Conservation (phyloP, 257 asterid species). For the Phtheirospermum japonicum region DNA sequence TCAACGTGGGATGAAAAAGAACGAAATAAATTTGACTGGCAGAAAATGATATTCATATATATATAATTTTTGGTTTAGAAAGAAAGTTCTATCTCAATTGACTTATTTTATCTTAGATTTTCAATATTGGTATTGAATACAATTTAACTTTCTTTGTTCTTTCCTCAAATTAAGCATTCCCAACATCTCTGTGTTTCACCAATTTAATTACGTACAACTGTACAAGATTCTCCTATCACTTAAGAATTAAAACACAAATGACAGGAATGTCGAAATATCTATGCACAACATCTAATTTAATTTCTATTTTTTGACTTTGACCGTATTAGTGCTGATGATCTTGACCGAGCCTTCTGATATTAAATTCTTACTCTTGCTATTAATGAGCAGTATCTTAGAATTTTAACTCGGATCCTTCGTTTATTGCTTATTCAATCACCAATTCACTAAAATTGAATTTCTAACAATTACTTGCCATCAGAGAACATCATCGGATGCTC, state of each 20-base stretch:
- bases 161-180: not conserved
- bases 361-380: slow-evolving; percentile 11
- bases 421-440: not conserved
- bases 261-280: not conserved
- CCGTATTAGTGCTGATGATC: slow-evolving; percentile 14
- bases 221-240: not conserved
- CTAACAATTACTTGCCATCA: slow-evolving; percentile 6
- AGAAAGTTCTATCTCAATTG: no score
- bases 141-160: not conserved
- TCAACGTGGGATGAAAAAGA: not conserved
- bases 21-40: not conserved
- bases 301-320: slow-evolving; percentile 2
- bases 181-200: not conserved
- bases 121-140: no score
- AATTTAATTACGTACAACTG: not conserved
- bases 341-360: slow-evolving; percentile 10
- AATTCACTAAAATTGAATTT: not conserved
- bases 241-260: not conserved
- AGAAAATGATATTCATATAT: not conserved
- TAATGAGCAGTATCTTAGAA: not conserved
- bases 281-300: not conserved
- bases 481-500: slow-evolving; percentile 29
- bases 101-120: no score
- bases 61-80: no score
- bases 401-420: not conserved